phyloP scores from a whole-genome alignment of 83 land plant species.

The Picea engelmannii region DNA sequence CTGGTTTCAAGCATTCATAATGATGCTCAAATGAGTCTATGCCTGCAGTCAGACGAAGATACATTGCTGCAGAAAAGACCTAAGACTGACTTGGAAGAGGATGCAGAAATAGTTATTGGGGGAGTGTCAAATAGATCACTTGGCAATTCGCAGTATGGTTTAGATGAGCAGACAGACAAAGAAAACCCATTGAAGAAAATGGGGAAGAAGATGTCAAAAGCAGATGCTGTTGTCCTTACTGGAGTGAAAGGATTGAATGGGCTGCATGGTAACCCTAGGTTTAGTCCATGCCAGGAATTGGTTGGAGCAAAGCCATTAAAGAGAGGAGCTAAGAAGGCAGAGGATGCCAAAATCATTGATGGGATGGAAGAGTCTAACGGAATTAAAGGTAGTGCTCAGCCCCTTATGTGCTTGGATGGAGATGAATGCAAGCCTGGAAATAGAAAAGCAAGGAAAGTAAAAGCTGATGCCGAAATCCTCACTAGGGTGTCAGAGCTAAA shows the following conservation, averaged over 20 bases:
- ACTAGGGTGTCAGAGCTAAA: slow-evolving; percentile 17
- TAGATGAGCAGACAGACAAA: neutral
- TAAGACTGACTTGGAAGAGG: neutral
- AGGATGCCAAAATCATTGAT: slow-evolving; percentile 8
- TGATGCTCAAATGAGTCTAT: neutral
- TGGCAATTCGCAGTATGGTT: neutral
- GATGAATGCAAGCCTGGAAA: neutral
- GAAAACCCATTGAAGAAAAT: neutral
- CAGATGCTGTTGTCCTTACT: neutral
- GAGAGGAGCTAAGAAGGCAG: slow-evolving; percentile 14
- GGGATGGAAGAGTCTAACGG: neutral
- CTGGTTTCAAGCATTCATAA: neutral
- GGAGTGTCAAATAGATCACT: neutral
- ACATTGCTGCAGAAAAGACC: neutral
- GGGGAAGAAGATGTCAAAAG: neutral
- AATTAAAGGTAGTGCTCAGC: neutral
- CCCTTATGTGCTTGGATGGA: neutral
- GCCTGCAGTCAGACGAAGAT: slow-evolving; percentile 2
- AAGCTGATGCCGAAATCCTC: slow-evolving; percentile 23
- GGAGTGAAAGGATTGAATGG: neutral
- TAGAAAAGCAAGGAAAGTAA: slow-evolving; percentile 39
- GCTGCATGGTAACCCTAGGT: neutral
- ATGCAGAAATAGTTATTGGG: neutral
- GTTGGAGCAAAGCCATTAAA: neutral
- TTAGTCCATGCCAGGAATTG: neutral